Evolutionary conservation across 768 basidiomycete genomes (phyloP).

Genomic region (Steccherinum ochraceum): DNA sequence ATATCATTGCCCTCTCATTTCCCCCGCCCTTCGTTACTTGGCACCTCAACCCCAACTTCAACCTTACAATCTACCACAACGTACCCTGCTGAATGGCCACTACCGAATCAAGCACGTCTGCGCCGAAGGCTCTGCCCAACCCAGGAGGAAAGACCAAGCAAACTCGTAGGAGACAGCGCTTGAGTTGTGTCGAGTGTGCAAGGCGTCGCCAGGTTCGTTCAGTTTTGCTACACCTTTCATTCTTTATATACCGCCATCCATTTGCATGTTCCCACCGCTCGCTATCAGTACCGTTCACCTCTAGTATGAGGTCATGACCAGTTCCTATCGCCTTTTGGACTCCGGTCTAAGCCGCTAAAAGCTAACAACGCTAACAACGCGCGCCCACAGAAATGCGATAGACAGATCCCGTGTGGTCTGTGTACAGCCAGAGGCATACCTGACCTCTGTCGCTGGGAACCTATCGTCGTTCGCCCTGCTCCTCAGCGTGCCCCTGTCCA

Average conservation of each 20-base stretch:
- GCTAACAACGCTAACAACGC: neutral
- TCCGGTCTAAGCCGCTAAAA: neutral
- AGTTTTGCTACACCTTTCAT: neutral
- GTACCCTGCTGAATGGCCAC: no score
- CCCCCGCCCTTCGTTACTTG: no score
- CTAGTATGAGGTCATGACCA: no score
- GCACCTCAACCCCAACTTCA: no score
- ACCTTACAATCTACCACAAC: no score
- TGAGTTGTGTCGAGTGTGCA: constrained; percentile 52
- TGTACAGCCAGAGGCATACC: constrained; percentile 24
- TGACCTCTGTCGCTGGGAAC: constrained; percentile 26
- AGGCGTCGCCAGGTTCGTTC: constrained; percentile 44
- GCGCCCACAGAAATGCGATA: constrained; percentile 40
- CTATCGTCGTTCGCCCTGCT: constrained; percentile 20
- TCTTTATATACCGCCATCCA: no score
- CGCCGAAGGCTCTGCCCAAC: no score
- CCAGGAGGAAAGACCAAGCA: constrained; percentile 37
- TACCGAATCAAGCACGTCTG: no score
- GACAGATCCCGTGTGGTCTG: constrained; percentile 23
- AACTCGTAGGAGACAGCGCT: constrained; percentile 40
- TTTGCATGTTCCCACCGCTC: no score
- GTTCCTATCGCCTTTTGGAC: neutral
- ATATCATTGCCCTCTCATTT: no score
- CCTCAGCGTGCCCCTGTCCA: constrained; percentile 20
- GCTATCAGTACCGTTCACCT: no score